phyloP scores from a whole-genome alignment of 371 early-diverging fungal species.

The Rhizomucor miehei region DNA sequence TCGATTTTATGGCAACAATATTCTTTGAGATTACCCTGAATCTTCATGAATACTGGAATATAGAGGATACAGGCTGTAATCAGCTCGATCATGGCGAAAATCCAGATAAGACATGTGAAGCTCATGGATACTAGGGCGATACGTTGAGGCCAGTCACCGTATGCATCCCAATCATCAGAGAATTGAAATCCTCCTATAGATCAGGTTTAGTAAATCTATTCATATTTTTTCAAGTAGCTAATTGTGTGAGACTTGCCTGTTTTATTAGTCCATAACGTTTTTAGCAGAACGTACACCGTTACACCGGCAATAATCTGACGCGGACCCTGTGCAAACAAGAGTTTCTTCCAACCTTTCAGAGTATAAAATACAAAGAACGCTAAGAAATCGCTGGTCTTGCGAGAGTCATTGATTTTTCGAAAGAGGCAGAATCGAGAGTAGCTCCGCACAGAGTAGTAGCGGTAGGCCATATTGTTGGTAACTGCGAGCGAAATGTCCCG shows the following conservation, averaged over 20 bases:
- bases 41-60: conserved; percentile 74
- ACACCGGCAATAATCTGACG: conserved; percentile 68
- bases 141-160: conserved; percentile 36
- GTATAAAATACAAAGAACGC: conserved; percentile 89
- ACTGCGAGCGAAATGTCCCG: conserved; percentile 78
- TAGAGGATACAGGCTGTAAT: conserved; percentile 72
- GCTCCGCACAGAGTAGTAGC: conserved; percentile 54
- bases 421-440: conserved; percentile 85
- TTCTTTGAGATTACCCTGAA: conserved; percentile 89
- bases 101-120: conserved; percentile 70
- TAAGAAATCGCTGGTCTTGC: conserved; percentile 61
- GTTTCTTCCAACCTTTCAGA: conserved; percentile 87
- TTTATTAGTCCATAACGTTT: conserved; percentile 30
- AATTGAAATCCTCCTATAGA: conserved; percentile 32
- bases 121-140: conserved; percentile 44
- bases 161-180: conserved; percentile 21
- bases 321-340: conserved; percentile 83
- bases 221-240: background rate
- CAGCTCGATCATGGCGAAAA: conserved; percentile 52
- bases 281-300: conserved; percentile 29
- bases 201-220: too few relatives aligned
- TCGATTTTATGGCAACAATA: conserved; percentile 91
- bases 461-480: conserved; percentile 72
- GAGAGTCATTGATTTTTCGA: conserved; percentile 63
- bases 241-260: conserved; percentile 11